Evolutionary conservation across 768 basidiomycete species (phyloP).

Genomic region (Trametes gibbosa): DNA sequence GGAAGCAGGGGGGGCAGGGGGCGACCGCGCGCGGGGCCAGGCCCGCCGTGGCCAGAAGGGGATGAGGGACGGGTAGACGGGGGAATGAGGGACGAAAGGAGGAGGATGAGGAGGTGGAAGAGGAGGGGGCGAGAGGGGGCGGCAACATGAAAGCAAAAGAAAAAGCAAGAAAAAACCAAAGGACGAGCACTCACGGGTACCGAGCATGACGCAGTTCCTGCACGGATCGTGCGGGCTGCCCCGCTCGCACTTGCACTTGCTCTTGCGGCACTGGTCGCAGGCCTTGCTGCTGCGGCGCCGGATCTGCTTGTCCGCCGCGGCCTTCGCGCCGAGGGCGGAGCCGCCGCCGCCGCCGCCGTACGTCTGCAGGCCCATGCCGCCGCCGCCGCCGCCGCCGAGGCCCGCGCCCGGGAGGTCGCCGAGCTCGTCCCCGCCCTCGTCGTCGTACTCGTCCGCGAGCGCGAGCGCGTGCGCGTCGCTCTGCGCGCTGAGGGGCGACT

Average conservation of each 20-base stretch:
- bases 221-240: slow-evolving; percentile 58
- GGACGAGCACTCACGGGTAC: slow-evolving; percentile 54
- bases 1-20: background rate
- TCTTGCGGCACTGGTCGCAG: slow-evolving; percentile 85
- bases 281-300: slow-evolving; percentile 81
- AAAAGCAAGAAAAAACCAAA: background rate
- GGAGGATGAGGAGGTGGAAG: no score
- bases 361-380: slow-evolving; percentile 23
- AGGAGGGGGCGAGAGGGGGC: no score
- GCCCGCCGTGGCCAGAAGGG: no score
- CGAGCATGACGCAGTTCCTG: slow-evolving; percentile 72
- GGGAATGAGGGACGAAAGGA: no score
- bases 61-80: slow-evolving; percentile 14
- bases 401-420: slow-evolving; percentile 49
- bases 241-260: slow-evolving; percentile 77
- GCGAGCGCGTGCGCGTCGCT: slow-evolving; percentile 19
- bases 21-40: slow-evolving; percentile 11
- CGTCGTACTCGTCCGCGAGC: slow-evolving; percentile 32
- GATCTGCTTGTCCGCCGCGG: slow-evolving; percentile 46
- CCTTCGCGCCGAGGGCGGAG: slow-evolving; percentile 21
- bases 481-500: slow-evolving; percentile 36
- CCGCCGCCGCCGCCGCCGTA: slow-evolving; percentile 18
- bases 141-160: no score
- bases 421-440: slow-evolving; percentile 68
- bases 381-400: slow-evolving; percentile 23